Conservation (phyloP, 2,329 filamentous ascomycete genomes). For the Macrophomina tecta region DNA sequence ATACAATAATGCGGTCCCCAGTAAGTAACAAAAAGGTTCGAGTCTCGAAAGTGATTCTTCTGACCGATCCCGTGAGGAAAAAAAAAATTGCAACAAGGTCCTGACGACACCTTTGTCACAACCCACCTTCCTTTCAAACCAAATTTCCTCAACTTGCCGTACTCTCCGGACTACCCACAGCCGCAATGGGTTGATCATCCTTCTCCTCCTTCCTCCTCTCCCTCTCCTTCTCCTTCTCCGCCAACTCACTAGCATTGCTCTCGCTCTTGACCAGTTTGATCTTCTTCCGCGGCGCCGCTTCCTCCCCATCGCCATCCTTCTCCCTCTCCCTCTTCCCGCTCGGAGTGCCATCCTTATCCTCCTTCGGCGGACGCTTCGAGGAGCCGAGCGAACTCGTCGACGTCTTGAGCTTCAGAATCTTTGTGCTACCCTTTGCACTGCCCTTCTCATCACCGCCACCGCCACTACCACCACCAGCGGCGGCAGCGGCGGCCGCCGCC, state of each 20-base stretch:
- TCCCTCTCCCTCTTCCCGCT: neutral
- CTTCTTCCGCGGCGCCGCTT: slow-evolving; percentile 42
- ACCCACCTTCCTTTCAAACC: neutral
- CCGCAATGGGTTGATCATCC: neutral
- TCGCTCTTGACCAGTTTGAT: slow-evolving; percentile 38
- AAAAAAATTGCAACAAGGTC: neutral
- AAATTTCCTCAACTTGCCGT: slow-evolving; percentile 14
- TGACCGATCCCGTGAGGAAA: neutral
- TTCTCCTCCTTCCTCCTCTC: neutral
- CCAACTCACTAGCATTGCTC: slow-evolving; percentile 10
- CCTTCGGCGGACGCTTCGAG: slow-evolving; percentile 27
- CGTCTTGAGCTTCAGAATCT: slow-evolving; percentile 32
- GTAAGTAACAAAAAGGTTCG: neutral
- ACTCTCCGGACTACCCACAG: slow-evolving; percentile 11
- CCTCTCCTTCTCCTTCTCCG: neutral
- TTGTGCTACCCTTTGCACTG: slow-evolving; percentile 38
- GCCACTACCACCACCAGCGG: neutral
- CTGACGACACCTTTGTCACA: neutral
- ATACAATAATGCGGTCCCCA: neutral
- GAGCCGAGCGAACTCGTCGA: neutral
- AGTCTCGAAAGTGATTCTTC: neutral
- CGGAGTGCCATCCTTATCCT: slow-evolving; percentile 31
- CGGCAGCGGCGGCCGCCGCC: too few relatives aligned
- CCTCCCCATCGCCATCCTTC: slow-evolving; percentile 37
- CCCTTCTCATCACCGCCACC: slow-evolving; percentile 39